Percentiles rank a stretch among this genome's conserved stretches.
Evolutionary conservation across 129 eudicot species (phyloP).

Genomic region (Tagetes erecta): DNA sequence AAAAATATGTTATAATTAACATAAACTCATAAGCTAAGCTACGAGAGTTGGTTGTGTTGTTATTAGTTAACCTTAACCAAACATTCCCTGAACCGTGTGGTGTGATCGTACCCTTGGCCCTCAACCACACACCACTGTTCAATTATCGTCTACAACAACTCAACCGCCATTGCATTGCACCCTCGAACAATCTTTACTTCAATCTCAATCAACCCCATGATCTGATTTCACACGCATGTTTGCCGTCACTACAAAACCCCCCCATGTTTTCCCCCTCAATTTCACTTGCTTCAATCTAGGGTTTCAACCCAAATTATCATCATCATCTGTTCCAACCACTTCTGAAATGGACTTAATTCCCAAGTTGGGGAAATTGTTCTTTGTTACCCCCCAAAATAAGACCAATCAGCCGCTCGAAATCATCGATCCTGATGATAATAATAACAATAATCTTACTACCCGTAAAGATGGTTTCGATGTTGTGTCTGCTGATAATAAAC

Average conservation of each 20-base stretch:
- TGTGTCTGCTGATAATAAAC: constrained; percentile 37
- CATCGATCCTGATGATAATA: constrained; percentile 21
- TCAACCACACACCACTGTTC: constrained; percentile 19
- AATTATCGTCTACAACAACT: constrained; percentile 9
- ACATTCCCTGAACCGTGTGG: not conserved
- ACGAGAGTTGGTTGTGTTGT: too few relatives aligned
- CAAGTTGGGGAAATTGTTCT: constrained; percentile 41
- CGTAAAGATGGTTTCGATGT: constrained; percentile 55
- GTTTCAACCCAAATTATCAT: constrained; percentile 15
- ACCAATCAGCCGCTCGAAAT: constrained; percentile 21
- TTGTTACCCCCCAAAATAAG: constrained; percentile 31
- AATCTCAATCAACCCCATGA: constrained; percentile 31
- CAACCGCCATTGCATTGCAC: constrained; percentile 8
- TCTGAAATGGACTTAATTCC: constrained; percentile 49
- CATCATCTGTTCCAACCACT: not conserved
- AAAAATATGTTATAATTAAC: too few relatives aligned
- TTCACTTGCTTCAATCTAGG: constrained; percentile 39
- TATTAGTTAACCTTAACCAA: not conserved
- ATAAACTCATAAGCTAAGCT: too few relatives aligned
- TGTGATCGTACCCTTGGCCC: not conserved
- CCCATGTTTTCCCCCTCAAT: constrained; percentile 29
- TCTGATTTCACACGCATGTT: constrained; percentile 35
- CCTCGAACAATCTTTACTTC: constrained; percentile 26
- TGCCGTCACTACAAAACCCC: constrained; percentile 37
- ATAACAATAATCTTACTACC: constrained; percentile 3